Evolutionary conservation across 805 yeast genomes (phyloP).

Genomic region (Pichia deserticola): DNA sequence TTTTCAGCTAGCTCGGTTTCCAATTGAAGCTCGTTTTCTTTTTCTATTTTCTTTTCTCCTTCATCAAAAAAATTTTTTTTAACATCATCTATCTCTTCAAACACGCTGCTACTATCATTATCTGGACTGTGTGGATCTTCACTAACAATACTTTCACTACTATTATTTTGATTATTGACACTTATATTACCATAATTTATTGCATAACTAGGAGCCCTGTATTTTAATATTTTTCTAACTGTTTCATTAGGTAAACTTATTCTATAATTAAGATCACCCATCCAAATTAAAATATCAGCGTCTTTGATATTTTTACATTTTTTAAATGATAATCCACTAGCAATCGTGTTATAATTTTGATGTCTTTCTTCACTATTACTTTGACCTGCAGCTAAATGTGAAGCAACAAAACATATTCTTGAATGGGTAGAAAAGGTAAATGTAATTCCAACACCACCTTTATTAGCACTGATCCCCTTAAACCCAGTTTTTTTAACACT

Average conservation of each 20-base stretch:
- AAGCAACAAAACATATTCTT: constrained; percentile 67
- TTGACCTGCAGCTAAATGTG: constrained; percentile 93
- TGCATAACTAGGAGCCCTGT: background rate
- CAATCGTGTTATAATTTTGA: constrained; percentile 74
- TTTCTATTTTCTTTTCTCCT: constrained; percentile 1
- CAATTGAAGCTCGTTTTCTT: constrained; percentile 2
- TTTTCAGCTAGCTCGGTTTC: background rate
- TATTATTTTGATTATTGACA: background rate
- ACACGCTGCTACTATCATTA: background rate
- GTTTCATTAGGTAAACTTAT: constrained; percentile 63
- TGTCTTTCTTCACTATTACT: constrained; percentile 77
- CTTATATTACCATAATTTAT: background rate
- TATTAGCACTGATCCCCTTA: constrained; percentile 75
- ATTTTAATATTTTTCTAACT: constrained; percentile 38
- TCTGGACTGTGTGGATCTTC: background rate
- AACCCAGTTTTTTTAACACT: constrained; percentile 84
- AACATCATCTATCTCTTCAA: constrained; percentile 1
- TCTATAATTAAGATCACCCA: constrained; percentile 92
- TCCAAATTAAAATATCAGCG: constrained; percentile 80
- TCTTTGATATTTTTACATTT: constrained; percentile 54
- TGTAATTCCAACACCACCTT: constrained; percentile 53
- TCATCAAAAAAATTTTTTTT: background rate
- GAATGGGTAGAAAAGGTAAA: constrained; percentile 47
- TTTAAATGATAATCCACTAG: constrained; percentile 61
- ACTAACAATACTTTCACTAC: constrained; percentile 4